Percentiles rank a stretch among this genome's conserved stretches.
Conservation (phyloP, 371 early-diverging fungal species). For the Mucor racemosus region DNA sequence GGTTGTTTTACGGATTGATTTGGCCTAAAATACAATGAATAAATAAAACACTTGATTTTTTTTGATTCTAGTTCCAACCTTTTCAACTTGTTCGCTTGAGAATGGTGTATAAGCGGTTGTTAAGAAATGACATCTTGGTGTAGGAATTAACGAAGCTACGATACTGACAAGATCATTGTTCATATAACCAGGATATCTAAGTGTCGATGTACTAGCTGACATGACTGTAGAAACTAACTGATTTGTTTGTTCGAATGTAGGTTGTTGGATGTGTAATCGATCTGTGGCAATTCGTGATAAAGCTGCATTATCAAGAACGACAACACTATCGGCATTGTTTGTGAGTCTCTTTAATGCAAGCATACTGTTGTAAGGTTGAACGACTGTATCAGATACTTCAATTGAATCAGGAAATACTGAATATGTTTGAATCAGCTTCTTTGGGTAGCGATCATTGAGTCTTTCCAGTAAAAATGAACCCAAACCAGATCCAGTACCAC, state of each 20-base stretch:
- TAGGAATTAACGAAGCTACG: slow-evolving; percentile 94
- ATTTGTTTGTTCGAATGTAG: slow-evolving; percentile 97
- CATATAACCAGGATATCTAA: slow-evolving; percentile 99
- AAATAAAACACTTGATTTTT: background rate
- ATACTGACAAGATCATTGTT: slow-evolving; percentile 98
- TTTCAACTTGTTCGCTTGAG: slow-evolving; percentile 92
- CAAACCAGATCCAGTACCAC: slow-evolving; percentile 97
- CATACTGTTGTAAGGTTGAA: slow-evolving; percentile 99
- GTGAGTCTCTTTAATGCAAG: slow-evolving; percentile 92
- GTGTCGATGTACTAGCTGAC: slow-evolving; percentile 96
- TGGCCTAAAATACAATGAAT: slow-evolving; percentile 52
- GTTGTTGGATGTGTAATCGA: slow-evolving; percentile 89
- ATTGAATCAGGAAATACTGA: slow-evolving; percentile 99
- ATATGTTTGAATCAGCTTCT: slow-evolving; percentile 97
- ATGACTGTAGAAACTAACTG: slow-evolving; percentile 98
- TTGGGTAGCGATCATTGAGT: slow-evolving; percentile 95
- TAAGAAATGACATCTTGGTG: slow-evolving; percentile 96
- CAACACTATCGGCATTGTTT: slow-evolving; percentile 94
- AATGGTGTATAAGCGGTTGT: slow-evolving; percentile 99
- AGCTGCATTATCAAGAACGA: slow-evolving; percentile 96
- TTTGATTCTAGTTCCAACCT: slow-evolving; percentile 51
- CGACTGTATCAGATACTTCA: slow-evolving; percentile 98
- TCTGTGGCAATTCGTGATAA: slow-evolving; percentile 94
- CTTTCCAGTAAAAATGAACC: slow-evolving; percentile 90
- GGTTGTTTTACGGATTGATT: slow-evolving; percentile 93